Evolutionary conservation across 2,329 filamentous ascomycete genomes (phyloP), one percentile per base, ranked within the genome.

Genomic region (Venturia aucupariae): DNA sequence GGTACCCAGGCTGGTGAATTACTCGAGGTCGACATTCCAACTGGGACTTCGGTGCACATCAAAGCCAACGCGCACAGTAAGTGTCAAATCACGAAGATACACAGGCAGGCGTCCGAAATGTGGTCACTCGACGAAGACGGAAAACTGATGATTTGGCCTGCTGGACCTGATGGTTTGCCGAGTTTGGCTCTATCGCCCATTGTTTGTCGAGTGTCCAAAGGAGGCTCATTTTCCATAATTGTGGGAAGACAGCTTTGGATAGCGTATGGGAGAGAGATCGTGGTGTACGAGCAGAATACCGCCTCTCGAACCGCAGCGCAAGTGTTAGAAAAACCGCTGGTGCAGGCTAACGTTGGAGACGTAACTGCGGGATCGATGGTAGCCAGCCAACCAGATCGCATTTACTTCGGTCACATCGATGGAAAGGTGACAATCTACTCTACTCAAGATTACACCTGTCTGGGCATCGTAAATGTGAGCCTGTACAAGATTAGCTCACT

Each of bases 361-460:
- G 86, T 99, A 17, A 96, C 90, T 1, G 90, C 90, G 0, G 93
- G 92, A 5, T 85, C 92, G 2, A 82, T 87, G 63, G 81, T 95
- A 39, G 87, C 84, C 61, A 86, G 87, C 30, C 85, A 92, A 57
- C 86, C 88, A 0, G 89, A 90, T 64, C 86, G 88, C 67, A 87
- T 96, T 1, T 96, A 92, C 74, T 88, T 99, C 69, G 94, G 94
- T 0, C 94, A 99, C 73, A 86, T 84, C 15, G 94, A 99, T 74
- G 94, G 94, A 60, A 97, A 97, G 74, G 86, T 99, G 64, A 94
- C 90, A 66, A 86, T 97, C n/a, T 97, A 96, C 75, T 93, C 90
- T 2, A 84, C 85, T 30, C 82, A 81, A 30, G 86, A 92, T 70
- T 94, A 89, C 72, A 78, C 85, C 0, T 96, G 90, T 70, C 72